These are phyloP conservation scores for Aspergillus asperescens DNA, from an alignment of 495 filamentous ascomycete genomes.

Conservation along the genomic window DNA sequence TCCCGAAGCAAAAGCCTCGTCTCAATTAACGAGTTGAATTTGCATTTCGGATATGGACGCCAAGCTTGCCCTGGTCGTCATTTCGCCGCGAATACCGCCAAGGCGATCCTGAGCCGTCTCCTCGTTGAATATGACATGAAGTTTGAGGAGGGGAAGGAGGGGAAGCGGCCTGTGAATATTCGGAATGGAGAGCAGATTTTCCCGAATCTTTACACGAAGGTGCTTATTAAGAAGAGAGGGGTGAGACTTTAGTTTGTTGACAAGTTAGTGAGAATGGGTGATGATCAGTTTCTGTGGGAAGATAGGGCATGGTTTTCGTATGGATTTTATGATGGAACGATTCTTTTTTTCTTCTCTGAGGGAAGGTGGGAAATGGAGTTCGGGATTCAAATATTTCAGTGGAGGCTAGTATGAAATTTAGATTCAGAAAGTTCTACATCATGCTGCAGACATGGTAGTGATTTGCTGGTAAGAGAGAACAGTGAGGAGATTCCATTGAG, in stretches of 20 bases:
- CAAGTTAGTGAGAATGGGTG: too few relatives aligned
- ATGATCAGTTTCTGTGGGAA: too few relatives aligned
- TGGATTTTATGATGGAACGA: too few relatives aligned
- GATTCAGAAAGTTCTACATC: too few relatives aligned
- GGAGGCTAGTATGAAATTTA: too few relatives aligned
- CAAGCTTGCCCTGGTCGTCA: slow-evolving; percentile 52
- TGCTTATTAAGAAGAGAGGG: slow-evolving; percentile 26
- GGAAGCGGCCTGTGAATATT: slow-evolving; percentile 25
- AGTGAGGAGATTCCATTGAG: too few relatives aligned
- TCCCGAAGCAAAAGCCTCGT: slow-evolving; percentile 19
- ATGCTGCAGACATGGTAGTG: too few relatives aligned
- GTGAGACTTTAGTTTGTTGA: background rate
- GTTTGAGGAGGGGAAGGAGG: slow-evolving; percentile 17
- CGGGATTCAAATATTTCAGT: too few relatives aligned
- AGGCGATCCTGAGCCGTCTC: slow-evolving; percentile 49
- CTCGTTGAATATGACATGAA: slow-evolving; percentile 51
- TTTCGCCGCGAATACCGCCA: slow-evolving; percentile 51
- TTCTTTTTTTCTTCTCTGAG: too few relatives aligned
- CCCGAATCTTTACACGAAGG: slow-evolving; percentile 20
- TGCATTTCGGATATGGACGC: slow-evolving; percentile 34
- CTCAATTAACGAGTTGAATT: slow-evolving; percentile 18
- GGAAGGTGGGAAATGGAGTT: too few relatives aligned
- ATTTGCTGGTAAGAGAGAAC: too few relatives aligned
- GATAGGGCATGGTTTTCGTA: too few relatives aligned
- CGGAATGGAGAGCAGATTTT: slow-evolving; percentile 31